These are phyloP conservation scores for Hypomyces rosellus DNA, from an alignment of 2,329 filamentous ascomycete genomes.

Conservation along the genomic window DNA sequence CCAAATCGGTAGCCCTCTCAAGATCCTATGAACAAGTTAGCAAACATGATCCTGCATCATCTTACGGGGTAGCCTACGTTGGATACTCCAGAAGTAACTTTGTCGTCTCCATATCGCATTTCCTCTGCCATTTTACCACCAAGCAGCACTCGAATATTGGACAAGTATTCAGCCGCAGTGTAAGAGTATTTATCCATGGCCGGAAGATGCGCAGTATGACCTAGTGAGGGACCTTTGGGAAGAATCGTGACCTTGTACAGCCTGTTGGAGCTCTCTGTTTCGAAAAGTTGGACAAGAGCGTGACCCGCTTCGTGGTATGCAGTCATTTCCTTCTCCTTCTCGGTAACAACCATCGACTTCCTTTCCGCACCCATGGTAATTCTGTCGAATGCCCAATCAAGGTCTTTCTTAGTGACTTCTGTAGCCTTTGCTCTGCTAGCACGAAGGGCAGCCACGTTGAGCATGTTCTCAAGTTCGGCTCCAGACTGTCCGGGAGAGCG, in stretches of 20 bases:
- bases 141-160: constrained; percentile 72
- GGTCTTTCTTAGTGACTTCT: constrained; percentile 69
- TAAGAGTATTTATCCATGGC: constrained; percentile 89
- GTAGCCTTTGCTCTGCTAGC: constrained; percentile 81
- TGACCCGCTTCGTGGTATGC: constrained; percentile 96
- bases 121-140: constrained; percentile 89
- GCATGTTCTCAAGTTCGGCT: constrained; percentile 91
- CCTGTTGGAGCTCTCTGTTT: constrained; percentile 61
- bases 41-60: background rate
- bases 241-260: constrained; percentile 98
- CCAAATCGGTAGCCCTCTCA: constrained; percentile 69
- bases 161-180: constrained; percentile 77
- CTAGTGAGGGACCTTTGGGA: constrained; percentile 78
- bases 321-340: constrained; percentile 93
- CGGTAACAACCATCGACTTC: constrained; percentile 80
- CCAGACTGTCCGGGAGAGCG: constrained; percentile 90
- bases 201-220: constrained; percentile 80
- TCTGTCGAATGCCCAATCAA: constrained; percentile 98
- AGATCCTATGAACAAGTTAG: constrained; percentile 60
- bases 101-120: constrained; percentile 83
- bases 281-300: constrained; percentile 80
- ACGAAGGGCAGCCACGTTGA: constrained; percentile 91
- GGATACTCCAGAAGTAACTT: constrained; percentile 83
- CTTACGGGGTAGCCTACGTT: constrained; percentile 41
- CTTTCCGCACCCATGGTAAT: constrained; percentile 95